A percentile compares a stretch with the other conserved stretches of the same genome.
These are phyloP conservation scores for Pythium phragmitis DNA, from an alignment of 352 stramenopile genomes.

Conservation along the genomic window DNA sequence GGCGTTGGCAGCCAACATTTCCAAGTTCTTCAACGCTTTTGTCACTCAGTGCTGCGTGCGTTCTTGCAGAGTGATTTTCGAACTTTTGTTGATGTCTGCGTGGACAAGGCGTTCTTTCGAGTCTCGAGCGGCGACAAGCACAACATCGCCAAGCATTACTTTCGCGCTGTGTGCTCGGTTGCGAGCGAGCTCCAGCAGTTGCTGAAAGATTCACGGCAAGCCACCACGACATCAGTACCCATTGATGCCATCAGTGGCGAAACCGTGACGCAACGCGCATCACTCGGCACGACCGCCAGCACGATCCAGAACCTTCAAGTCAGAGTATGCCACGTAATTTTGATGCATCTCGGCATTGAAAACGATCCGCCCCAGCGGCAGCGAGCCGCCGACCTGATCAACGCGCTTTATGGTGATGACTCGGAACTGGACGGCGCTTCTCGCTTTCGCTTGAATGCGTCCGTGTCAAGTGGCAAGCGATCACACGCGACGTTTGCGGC, in stretches of 20 bases:
- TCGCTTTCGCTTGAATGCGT: constrained; percentile 19
- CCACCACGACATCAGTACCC: neutral
- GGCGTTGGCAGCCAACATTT: constrained; percentile 34
- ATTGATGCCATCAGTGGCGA: neutral
- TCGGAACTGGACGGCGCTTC: neutral
- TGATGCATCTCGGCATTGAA: constrained; percentile 57
- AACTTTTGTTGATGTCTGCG: constrained; percentile 31
- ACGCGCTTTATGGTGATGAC: constrained; percentile 9
- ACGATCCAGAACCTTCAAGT: constrained; percentile 32
- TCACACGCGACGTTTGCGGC: constrained; percentile 21
- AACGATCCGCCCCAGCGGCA: constrained; percentile 35
- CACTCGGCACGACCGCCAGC: neutral
- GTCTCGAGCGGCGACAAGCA: constrained; percentile 29
- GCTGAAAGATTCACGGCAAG: neutral
- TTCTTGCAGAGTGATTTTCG: constrained; percentile 37
- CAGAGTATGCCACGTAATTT: constrained; percentile 37
- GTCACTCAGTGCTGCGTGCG: constrained; percentile 31
- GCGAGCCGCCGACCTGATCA: constrained; percentile 26
- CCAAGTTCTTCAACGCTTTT: constrained; percentile 40
- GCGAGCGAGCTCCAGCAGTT: constrained; percentile 7
- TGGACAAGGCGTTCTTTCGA: constrained; percentile 44
- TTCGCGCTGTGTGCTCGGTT: constrained; percentile 27
- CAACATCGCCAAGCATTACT: constrained; percentile 44
- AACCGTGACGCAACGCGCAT: neutral
- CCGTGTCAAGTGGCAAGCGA: constrained; percentile 19